phyloP scores from a whole-genome alignment of 148 eudicot genomes.

The Cornus kousa region DNA sequence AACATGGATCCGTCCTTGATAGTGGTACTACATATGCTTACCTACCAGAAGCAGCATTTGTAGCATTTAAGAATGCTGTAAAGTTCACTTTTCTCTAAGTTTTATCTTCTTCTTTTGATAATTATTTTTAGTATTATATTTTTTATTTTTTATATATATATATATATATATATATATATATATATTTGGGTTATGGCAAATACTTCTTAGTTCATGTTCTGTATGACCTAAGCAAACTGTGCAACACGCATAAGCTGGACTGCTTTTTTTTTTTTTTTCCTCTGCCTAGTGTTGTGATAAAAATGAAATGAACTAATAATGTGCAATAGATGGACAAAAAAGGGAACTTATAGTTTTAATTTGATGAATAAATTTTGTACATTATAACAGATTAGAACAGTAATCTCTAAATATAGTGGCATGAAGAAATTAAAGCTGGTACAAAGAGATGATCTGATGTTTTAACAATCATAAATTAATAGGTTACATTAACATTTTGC shows the following conservation, averaged over 20 bases:
- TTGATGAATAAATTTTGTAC: too few relatives aligned
- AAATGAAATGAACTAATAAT: neutral
- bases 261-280: too few relatives aligned
- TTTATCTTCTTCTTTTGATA: neutral
- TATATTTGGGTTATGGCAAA: neutral
- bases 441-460: too few relatives aligned
- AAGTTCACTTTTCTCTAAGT: constrained; percentile 28
- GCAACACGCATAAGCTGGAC: neutral
- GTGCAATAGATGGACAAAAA: neutral
- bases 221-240: neutral
- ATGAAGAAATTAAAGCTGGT: too few relatives aligned
- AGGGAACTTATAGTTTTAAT: neutral
- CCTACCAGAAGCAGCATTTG: constrained; percentile 79
- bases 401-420: too few relatives aligned
- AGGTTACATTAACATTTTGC: too few relatives aligned
- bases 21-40: constrained; percentile 96
- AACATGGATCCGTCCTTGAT: constrained; percentile 85
- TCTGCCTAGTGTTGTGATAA: neutral
- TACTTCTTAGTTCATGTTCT: neutral
- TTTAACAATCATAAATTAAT: too few relatives aligned
- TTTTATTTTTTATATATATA: too few relatives aligned
- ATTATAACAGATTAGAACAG: too few relatives aligned
- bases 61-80: constrained; percentile 80
- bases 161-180: too few relatives aligned
- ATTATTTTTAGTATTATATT: too few relatives aligned